Base-by-base conservation (phyloP, 805 yeast genomes). In the Lachancea sp. region DNA sequence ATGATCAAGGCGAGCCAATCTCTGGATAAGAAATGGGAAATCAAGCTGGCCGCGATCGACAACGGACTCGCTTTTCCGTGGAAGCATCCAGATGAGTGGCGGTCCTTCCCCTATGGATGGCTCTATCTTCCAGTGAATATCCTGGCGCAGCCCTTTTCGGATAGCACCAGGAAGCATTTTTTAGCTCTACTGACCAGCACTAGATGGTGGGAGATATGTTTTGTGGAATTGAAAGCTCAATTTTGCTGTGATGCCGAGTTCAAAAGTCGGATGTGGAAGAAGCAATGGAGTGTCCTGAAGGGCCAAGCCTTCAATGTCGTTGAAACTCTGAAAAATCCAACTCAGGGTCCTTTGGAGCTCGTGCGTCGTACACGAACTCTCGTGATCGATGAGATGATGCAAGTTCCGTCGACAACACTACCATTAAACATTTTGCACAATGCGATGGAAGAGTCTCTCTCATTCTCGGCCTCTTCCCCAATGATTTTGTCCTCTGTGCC, bases 21-120 rank as follows among this genome's bases (percentile, higher is more conserved):
- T 5, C 41, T 39, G 0, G 49, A 54, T 23, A 47, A 51, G 8
- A 30, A 34, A 5, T 54, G 57, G 45, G 47, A 47, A 12, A 44
- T 82, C 11, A 69, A 65, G 37, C 67, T 82, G 22, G 87, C 85
- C 2, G 90, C 89, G 1, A 82, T 82, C 33, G 89, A 82, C 51
- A 79, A 84, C 12, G 88, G 88, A 0, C 64, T 82, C 22, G 70
- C 88, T 0, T 81, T 78, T 50, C 89, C 90, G 4, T 82, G 87
- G 87, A 81, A 82, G 51, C 86, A 80, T 48, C 89, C 89, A 0
- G 84, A 82, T 58, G 87, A 80, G 52, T 80, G 88, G 86, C 62
- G 89, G 41, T 78, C 85, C 0, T 82, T 78, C 50, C 89, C 89
- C 0, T 82, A 72, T 60, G 89, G 89, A 0, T 82, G 90, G 90